Conservation (phyloP, 805 yeast genomes). For the Zygosaccharomyces siamensis region DNA sequence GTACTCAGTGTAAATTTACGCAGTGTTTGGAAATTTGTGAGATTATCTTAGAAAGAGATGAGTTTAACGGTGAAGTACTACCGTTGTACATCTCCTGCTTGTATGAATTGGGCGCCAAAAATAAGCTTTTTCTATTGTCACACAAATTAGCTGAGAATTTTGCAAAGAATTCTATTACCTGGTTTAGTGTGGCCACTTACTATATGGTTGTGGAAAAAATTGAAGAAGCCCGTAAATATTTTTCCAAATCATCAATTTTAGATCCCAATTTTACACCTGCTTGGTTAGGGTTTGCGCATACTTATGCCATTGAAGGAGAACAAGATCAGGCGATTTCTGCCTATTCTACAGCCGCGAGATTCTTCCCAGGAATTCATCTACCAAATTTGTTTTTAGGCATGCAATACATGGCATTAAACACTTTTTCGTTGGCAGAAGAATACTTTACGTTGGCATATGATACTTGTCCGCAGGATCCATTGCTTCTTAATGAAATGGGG, state of each 20-base stretch:
- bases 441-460: slow-evolving; percentile 70
- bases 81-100: slow-evolving; percentile 81
- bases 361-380: slow-evolving; percentile 85
- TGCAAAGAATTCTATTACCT: slow-evolving; percentile 77
- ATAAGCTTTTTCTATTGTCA: slow-evolving; percentile 71
- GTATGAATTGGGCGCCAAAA: slow-evolving; percentile 77
- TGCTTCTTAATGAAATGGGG: slow-evolving; percentile 86
- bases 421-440: slow-evolving; percentile 77
- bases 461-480: slow-evolving; percentile 80
- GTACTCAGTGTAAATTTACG: slow-evolving; percentile 72
- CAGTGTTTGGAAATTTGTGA: slow-evolving; percentile 76
- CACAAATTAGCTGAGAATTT: slow-evolving; percentile 82
- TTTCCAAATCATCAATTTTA: slow-evolving; percentile 81
- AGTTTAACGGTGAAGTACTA: slow-evolving; percentile 61
- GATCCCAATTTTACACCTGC: slow-evolving; percentile 91
- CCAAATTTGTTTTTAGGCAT: slow-evolving; percentile 90
- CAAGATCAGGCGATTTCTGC: slow-evolving; percentile 98
- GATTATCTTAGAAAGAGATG: slow-evolving; percentile 48
- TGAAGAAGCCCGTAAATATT: slow-evolving; percentile 79
- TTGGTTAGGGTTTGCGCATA: slow-evolving; percentile 98
- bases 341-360: slow-evolving; percentile 88
- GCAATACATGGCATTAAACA: slow-evolving; percentile 90
- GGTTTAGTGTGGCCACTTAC: slow-evolving; percentile 91
- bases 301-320: slow-evolving; percentile 97
- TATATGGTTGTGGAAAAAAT: slow-evolving; percentile 70